Conservation (phyloP, 1,139 yeast genomes). For the Suhomyces coccinellae region DNA sequence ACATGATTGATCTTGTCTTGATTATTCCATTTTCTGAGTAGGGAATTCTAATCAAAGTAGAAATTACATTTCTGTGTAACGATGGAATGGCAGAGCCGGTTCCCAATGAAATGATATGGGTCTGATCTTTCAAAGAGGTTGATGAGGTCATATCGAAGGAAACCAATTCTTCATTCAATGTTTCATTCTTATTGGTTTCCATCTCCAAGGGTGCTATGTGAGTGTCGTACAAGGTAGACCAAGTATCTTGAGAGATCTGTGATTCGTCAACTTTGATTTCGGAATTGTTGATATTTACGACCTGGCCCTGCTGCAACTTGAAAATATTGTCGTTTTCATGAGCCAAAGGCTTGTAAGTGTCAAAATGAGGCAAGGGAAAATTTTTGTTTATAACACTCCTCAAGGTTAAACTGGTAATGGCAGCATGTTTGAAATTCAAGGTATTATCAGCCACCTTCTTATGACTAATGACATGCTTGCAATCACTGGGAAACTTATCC, state of each 20-base stretch:
- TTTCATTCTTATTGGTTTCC: constrained; percentile 18
- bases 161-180: constrained; percentile 23
- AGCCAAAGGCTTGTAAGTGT: constrained; percentile 22
- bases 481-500: constrained; percentile 47
- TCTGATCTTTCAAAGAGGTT: constrained; percentile 45
- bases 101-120: constrained; percentile 79
- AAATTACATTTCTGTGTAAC: constrained; percentile 77
- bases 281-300: constrained; percentile 26
- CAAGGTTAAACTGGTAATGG: constrained; percentile 55
- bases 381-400: constrained; percentile 52
- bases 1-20: constrained; percentile 48
- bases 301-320: constrained; percentile 37
- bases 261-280: constrained; percentile 26
- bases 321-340: constrained; percentile 12
- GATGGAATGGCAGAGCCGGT: constrained; percentile 95
- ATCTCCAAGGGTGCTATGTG: constrained; percentile 36
- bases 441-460: constrained; percentile 60
- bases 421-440: constrained; percentile 57
- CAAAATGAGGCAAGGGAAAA: constrained; percentile 51
- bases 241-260: constrained; percentile 26
- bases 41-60: constrained; percentile 74
- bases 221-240: constrained; percentile 46
- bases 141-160: constrained; percentile 17
- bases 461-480: constrained; percentile 72
- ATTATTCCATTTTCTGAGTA: constrained; percentile 29